Percentiles rank a stretch among this genome's conserved stretches.
Conservation (phyloP, 139 green algal species). For the Chlamydomonas sphaeroides region DNA sequence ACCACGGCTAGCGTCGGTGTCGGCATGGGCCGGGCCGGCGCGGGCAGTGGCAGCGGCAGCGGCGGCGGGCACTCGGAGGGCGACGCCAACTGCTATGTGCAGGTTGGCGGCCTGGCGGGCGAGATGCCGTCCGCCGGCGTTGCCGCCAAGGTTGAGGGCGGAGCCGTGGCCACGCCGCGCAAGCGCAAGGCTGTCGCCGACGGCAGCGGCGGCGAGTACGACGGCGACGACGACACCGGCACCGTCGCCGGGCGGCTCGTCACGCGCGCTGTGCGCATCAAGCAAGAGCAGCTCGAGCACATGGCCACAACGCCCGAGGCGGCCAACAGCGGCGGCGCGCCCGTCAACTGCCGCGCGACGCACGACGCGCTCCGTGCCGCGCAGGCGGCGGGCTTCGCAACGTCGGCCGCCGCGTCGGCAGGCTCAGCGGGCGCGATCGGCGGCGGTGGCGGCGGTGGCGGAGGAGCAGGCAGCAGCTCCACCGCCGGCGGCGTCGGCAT, state of each 20-base stretch:
- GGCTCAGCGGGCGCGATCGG: background rate
- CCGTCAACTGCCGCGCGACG: no score
- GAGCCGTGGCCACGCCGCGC: background rate
- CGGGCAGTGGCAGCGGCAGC: background rate
- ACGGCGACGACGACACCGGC: no score
- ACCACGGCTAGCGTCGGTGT: no score
- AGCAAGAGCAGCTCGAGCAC: no score
- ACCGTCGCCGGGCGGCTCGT: no score
- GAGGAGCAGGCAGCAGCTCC: background rate
- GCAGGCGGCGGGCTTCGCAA: background rate
- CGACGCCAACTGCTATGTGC: constrained; percentile 39
- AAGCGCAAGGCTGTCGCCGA: constrained; percentile 16
- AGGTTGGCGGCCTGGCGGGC: constrained; percentile 19
- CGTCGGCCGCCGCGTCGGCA: background rate
- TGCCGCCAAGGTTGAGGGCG: background rate
- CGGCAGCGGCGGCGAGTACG: background rate
- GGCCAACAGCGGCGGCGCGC: no score
- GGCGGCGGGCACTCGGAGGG: constrained; percentile 25
- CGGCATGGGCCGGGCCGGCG: background rate
- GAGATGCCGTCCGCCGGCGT: background rate
- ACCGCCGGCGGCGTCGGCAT: background rate
- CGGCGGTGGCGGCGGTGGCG: background rate
- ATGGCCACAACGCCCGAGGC: no score
- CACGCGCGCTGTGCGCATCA: no score
- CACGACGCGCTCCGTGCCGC: background rate